Evolutionary conservation across 768 basidiomycete species (phyloP), one percentile per base, ranked within the genome.

Genomic region (Serendipita sp.): DNA sequence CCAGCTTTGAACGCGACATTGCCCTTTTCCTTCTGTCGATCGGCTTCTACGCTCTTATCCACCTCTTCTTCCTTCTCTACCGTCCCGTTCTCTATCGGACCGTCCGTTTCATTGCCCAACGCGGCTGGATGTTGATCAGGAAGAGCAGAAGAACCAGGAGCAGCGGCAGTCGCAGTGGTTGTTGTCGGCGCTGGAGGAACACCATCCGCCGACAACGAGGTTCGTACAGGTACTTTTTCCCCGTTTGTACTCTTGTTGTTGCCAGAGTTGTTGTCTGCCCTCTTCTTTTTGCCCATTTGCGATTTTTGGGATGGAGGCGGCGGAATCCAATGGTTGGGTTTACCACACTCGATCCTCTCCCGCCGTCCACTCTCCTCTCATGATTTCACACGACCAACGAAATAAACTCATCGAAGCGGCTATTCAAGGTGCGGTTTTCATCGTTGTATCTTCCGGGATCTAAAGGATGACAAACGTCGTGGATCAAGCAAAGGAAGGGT

Each of bases 1-100:
- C 76, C 79, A 2, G 77, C 78, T 70, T 85, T 89, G 74, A 90
- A 91, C 1, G 83, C 78, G 2, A 75, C 73, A 72, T 92, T 92
- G 14, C 90, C 90, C 61, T 80, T 74, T 68, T 88, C 88, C 71
- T 91, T 88, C 33, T 79, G 68, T 65, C 80, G 77, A 67, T 87
- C 83, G 3, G 71, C 71, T 42, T 65, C 63, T 7, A 24, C 62
- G 22, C 64, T 38, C 11, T 64, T 64, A 45, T 68, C 67, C 30
- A 63, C 26, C 2, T 41, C 30, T n/a, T 68, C 62, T n/a, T 50
- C 45, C 53, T 58, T 26, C 24, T 26, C 53, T 2, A 22, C 24
- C n/a, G 4, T 24, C 11, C 17, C 30, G 26, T 31, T 31, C 28
- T 58, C 53, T n/a, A 22, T 31, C 31, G 48, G 48, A 13, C 53